Evolutionary conservation across 805 yeast species (phyloP).

Genomic region (Jamesozyma piceae): DNA sequence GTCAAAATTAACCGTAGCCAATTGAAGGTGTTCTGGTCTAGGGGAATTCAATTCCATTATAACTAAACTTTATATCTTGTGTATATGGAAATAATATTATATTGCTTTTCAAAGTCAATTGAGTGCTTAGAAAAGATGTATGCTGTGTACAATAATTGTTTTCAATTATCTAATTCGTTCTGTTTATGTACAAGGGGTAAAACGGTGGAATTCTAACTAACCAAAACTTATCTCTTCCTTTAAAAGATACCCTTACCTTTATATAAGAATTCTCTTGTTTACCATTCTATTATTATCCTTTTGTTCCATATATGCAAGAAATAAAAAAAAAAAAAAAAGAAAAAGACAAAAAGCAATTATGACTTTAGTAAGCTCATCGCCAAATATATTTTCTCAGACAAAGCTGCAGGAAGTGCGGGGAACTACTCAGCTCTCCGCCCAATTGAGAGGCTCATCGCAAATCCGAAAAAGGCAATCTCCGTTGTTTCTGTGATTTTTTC

Average conservation of each 20-base stretch:
- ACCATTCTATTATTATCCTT: too few species aligned
- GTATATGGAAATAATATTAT: neutral
- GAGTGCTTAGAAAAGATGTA: too few species aligned
- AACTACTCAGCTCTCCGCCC: neutral
- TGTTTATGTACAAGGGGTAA: too few species aligned
- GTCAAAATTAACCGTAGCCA: constrained; percentile 9
- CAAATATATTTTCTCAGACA: neutral
- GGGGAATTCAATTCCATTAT: constrained; percentile 28
- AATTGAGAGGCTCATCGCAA: neutral
- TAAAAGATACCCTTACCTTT: too few species aligned
- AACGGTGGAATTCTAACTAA: too few species aligned
- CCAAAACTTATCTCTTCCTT: too few species aligned
- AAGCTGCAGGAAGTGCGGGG: neutral
- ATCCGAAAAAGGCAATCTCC: constrained; percentile 1
- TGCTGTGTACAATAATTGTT: too few species aligned
- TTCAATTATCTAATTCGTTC: too few species aligned
- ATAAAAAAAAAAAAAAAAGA: too few species aligned
- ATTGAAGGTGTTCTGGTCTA: constrained; percentile 27
- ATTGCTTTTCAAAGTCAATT: neutral
- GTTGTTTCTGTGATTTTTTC: neutral
- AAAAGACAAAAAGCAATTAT: neutral
- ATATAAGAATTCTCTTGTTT: too few species aligned
- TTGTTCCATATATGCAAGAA: too few species aligned
- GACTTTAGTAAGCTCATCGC: neutral
- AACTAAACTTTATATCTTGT: too few species aligned